Evolutionary conservation across 306 rosid genomes (phyloP), one percentile per base, ranked within the genome.

Genomic region (Ammopiptanthus mongolicus): DNA sequence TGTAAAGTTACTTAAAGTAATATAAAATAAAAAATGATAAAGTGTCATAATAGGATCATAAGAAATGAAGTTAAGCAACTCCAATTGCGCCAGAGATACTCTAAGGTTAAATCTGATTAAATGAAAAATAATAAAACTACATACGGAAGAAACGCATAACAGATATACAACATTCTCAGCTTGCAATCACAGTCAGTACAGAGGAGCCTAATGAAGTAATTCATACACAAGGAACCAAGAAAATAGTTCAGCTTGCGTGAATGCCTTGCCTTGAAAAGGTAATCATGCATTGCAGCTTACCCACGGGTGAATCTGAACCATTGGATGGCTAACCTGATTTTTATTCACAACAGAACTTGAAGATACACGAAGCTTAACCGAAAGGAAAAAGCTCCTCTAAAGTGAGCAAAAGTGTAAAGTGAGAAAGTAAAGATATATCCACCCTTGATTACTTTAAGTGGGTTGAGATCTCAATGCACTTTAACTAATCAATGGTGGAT

Each of bases 91-190:
- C n/a, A n/a, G n/a, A n/a, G n/a, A n/a, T n/a, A n/a, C n/a, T 22
- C 73, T 29, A 62, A 76, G 48, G 53, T 73, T 23, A 57, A 14
- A 33, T 18, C 8, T 31, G 28, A 25, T 5, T 21, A 42, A 10
- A 47, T 31, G 47, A 22, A 12, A 39, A 51, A 50, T 29, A 57
- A 33, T 48, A 36, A 62, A 78, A 57, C 53, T 75, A 33, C 7
- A 48, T n/a, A 46, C 36, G 5, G 44, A 58, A 33, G 48, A 69
- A 31, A 62, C 22, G 68, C 62, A 53, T 4, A 47, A 67, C 62
- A 44, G 73, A 56, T 36, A 9, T 75, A 72, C 82, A 76, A 53
- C 63, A 73, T 76, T 75, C 84, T 53, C 71, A 72, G 28, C 69
- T 78, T 46, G 23, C 48, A 36, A 29, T 21, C 48, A 73, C 50